Percentiles rank a stretch among this genome's conserved stretches.
Conservation (phyloP, 2,329 filamentous ascomycete species). For the Aureobasidium musti region DNA sequence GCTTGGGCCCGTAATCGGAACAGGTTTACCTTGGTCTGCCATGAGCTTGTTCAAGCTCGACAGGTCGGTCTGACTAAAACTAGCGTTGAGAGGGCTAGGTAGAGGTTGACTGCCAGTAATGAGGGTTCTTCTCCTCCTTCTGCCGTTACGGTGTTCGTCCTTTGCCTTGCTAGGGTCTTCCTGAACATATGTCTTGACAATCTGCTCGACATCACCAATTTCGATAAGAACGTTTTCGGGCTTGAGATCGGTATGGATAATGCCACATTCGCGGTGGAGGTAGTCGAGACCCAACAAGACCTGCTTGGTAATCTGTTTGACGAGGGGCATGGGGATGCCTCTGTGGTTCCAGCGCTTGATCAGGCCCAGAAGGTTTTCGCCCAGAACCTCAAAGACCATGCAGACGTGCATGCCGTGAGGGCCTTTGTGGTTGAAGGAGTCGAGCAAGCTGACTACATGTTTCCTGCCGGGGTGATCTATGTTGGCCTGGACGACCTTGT, state of each 20-base stretch:
- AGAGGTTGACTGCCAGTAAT: conserved; percentile 97
- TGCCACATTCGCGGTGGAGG: conserved; percentile 94
- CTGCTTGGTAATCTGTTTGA: conserved; percentile 99
- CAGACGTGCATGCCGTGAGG: conserved; percentile 96
- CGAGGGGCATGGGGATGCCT: conserved; percentile 91
- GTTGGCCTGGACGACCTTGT: conserved; percentile 94
- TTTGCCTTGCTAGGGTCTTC: conserved; percentile 69
- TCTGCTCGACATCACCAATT: conserved; percentile 98
- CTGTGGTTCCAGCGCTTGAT: conserved; percentile 99
- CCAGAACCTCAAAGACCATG: conserved; percentile 98
- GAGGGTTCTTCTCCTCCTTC: conserved; percentile 83
- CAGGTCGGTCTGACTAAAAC: conserved; percentile 78
- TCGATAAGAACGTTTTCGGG: conserved; percentile 98
- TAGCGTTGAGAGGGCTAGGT: conserved; percentile 90
- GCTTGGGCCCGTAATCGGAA: conserved; percentile 47
- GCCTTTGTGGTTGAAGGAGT: conserved; percentile 97
- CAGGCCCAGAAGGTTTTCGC: conserved; percentile 88
- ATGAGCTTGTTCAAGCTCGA: conserved; percentile 81
- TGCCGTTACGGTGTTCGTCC: conserved; percentile 88
- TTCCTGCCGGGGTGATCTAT: conserved; percentile 90
- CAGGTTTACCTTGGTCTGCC: conserved; percentile 67
- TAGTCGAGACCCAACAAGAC: conserved; percentile 94
- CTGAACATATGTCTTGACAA: conserved; percentile 94
- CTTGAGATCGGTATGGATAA: conserved; percentile 97
- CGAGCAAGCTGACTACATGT: conserved; percentile 92